Evolutionary conservation across 2,329 filamentous ascomycete genomes (phyloP).

Genomic region (Aspergillus hortae): DNA sequence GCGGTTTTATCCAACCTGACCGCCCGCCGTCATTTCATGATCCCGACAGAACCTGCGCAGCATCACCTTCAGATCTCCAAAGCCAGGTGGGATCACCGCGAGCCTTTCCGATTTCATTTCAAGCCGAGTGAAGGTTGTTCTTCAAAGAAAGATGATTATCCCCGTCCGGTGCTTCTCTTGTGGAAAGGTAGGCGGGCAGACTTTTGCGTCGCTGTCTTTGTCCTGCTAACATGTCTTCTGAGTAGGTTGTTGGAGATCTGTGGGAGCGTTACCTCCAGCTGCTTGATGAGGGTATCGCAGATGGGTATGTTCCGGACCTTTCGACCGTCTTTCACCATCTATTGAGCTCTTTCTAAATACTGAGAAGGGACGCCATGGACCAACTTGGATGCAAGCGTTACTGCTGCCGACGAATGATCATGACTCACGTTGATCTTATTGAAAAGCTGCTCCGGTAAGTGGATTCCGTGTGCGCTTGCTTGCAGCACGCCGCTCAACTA

Average conservation of each 20-base stretch:
- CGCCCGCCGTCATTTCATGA: no score
- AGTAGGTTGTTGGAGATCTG: conserved; percentile 88
- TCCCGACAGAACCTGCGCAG: no score
- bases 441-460: conserved; percentile 93
- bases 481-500: background rate
- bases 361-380: conserved; percentile 84
- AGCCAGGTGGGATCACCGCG: background rate
- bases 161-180: conserved; percentile 98
- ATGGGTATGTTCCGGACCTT: conserved; percentile 58
- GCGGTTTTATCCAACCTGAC: no score
- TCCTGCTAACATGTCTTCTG: conserved; percentile 10
- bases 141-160: conserved; percentile 74
- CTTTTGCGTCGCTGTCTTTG: no score
- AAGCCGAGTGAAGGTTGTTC: background rate
- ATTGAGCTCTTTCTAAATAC: conserved; percentile 1
- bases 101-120: background rate
- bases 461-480: background rate
- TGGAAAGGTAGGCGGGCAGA: conserved; percentile 70
- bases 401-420: conserved; percentile 98
- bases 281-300: conserved; percentile 70
- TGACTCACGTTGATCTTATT: conserved; percentile 98
- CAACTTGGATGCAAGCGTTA: conserved; percentile 89
- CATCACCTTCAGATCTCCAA: no score
- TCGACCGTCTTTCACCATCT: background rate
- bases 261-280: conserved; percentile 94